These are phyloP conservation scores for Lasiodiplodia sp. DNA, from an alignment of 2,329 filamentous ascomycete species.

Conservation along the genomic window DNA sequence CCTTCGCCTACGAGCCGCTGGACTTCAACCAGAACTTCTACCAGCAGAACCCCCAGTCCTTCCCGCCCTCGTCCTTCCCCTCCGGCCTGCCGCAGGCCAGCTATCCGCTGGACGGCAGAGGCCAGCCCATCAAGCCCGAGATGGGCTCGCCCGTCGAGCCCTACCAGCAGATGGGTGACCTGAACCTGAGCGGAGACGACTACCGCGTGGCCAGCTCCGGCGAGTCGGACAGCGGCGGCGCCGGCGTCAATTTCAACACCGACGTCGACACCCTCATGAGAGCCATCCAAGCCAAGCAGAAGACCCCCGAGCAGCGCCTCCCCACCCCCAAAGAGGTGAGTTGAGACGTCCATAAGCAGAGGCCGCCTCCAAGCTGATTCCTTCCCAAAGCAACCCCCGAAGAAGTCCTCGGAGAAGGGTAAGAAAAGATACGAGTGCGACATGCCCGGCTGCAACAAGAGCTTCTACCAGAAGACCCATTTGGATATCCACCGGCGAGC, in stretches of 20 bases:
- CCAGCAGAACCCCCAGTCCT: neutral
- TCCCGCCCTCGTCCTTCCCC: neutral
- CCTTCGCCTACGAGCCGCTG: conserved; percentile 28
- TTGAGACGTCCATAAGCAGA: conserved; percentile 19
- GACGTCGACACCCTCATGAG: conserved; percentile 89
- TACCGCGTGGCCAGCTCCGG: conserved; percentile 47
- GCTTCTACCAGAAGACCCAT: conserved; percentile 91
- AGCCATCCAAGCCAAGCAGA: conserved; percentile 76
- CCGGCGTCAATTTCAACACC: conserved; percentile 73
- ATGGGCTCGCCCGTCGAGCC: conserved; percentile 51
- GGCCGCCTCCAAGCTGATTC: conserved; percentile 1
- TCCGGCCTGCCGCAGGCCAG: conserved; percentile 8
- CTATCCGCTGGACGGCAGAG: conserved; percentile 33
- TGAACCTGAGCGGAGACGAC: conserved; percentile 21
- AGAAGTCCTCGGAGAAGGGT: conserved; percentile 47
- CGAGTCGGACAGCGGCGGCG: conserved; percentile 43
- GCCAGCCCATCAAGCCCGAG: conserved; percentile 53
- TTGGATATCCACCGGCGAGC: conserved; percentile 87
- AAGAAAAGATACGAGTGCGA: conserved; percentile 77
- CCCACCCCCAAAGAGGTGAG: conserved; percentile 42
- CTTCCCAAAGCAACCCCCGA: conserved; percentile 19
- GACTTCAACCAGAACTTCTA: conserved; percentile 26
- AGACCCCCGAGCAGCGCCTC: conserved; percentile 45
- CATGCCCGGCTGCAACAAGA: conserved; percentile 77
- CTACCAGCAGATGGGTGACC: conserved; percentile 48